phyloP scores from a whole-genome alignment of 108 stramenopile genomes.

The Stephanodiscus triporus region DNA sequence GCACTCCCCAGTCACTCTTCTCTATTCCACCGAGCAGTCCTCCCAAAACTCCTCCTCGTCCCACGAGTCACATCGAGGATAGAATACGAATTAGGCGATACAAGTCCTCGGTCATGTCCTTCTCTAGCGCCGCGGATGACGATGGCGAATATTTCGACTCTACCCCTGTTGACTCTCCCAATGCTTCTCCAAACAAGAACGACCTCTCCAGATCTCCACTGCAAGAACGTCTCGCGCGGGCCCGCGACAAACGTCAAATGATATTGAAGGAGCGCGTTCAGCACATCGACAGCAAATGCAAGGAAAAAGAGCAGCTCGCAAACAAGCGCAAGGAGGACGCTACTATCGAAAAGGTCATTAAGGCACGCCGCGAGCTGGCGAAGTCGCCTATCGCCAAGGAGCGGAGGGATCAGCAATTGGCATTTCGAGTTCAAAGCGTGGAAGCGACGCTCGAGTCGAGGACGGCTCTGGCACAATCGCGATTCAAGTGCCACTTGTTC shows the following conservation, averaged over 20 bases:
- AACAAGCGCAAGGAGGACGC: constrained; percentile 27
- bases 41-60: constrained; percentile 29
- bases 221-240: constrained; percentile 28
- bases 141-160: not conserved
- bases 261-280: constrained; percentile 9
- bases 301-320: constrained; percentile 19
- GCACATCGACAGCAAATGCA: constrained; percentile 6
- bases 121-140: constrained; percentile 2
- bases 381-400: constrained; percentile 23
- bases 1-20: constrained; percentile 17
- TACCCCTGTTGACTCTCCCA: constrained; percentile 4
- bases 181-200: not conserved
- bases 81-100: constrained; percentile 16
- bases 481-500: constrained; percentile 13
- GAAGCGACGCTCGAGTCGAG: constrained; percentile 15
- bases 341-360: constrained; percentile 7
- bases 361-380: constrained; percentile 22
- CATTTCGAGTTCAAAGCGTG: constrained; percentile 7
- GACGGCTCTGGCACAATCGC: constrained; percentile 1
- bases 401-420: constrained; percentile 18
- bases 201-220: constrained; percentile 16
- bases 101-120: constrained; percentile 8
- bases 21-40: constrained; percentile 8
- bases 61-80: constrained; percentile 7
- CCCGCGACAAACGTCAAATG: constrained; percentile 17